Percentiles rank a stretch among this genome's conserved stretches.
Evolutionary conservation across 2,329 filamentous ascomycete species (phyloP).

Genomic region (Tolypocladium album): DNA sequence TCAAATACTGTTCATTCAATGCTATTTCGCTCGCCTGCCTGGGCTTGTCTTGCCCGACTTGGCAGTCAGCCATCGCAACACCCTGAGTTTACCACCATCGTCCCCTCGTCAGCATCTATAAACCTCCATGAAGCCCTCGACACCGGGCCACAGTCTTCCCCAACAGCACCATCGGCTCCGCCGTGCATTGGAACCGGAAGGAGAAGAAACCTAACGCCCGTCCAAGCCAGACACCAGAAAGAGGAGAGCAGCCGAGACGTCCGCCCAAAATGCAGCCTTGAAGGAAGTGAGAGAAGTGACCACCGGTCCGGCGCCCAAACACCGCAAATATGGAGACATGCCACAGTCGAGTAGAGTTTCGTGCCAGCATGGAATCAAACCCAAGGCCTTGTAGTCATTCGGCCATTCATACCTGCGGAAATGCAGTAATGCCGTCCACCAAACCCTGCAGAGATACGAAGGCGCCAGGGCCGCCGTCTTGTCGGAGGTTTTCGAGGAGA

Average conservation of each 20-base stretch:
- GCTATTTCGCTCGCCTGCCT: not conserved
- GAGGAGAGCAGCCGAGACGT: not conserved
- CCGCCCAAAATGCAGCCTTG: not conserved
- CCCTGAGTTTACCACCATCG: not conserved
- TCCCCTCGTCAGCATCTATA: not conserved
- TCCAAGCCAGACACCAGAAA: not conserved
- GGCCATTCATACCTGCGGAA: conserved; percentile 18
- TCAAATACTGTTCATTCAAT: not conserved
- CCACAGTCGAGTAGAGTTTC: not conserved
- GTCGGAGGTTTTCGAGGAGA: conserved; percentile 70
- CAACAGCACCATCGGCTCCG: not conserved
- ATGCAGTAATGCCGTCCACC: conserved; percentile 33
- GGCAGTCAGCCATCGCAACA: not conserved
- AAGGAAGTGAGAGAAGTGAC: not conserved
- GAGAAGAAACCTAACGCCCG: not conserved
- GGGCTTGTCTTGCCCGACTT: not conserved
- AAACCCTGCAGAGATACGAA: conserved; percentile 58
- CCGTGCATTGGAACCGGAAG: not conserved
- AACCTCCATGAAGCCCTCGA: not conserved
- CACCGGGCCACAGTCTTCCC: not conserved
- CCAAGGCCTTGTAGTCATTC: not conserved
- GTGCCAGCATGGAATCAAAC: too few relatives aligned
- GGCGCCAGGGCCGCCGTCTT: conserved; percentile 69
- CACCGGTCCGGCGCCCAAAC: not conserved
- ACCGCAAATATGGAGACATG: not conserved